Percentiles rank a stretch among this genome's conserved stretches.
Evolutionary conservation across 345 rosid species (phyloP).

Genomic region (Viola odorata): DNA sequence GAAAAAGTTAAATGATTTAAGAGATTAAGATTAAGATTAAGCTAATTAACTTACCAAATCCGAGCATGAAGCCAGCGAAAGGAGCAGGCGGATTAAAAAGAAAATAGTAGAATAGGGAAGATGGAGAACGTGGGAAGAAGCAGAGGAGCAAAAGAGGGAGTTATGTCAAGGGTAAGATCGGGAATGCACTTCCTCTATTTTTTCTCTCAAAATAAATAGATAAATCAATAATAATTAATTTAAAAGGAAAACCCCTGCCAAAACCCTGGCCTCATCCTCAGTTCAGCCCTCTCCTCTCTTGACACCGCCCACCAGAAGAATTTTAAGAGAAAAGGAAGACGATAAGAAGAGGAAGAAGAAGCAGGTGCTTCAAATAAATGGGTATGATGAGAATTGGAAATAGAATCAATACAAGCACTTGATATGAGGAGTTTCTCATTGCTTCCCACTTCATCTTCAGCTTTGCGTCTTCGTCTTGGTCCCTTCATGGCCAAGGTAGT

Average conservation of each 20-base stretch:
- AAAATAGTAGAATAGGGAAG: too few species aligned
- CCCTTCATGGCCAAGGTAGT: slow-evolving; percentile 49
- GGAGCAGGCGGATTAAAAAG: too few species aligned
- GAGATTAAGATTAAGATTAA: too few species aligned
- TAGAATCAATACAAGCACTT: not conserved
- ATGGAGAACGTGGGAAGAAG: too few species aligned
- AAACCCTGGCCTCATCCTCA: slow-evolving; percentile 3
- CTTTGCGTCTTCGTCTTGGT: slow-evolving; percentile 29
- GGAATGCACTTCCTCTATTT: too few species aligned
- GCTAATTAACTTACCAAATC: too few species aligned
- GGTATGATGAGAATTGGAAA: not conserved
- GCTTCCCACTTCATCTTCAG: slow-evolving; percentile 10
- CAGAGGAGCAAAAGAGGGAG: too few species aligned
- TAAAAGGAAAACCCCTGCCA: not conserved
- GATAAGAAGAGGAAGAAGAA: not conserved
- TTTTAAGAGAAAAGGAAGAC: not conserved
- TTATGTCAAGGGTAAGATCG: too few species aligned
- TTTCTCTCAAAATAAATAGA: too few species aligned
- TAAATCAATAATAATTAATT: not conserved
- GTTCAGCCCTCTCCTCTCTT: not conserved
- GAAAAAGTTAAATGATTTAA: too few species aligned
- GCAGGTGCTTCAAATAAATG: not conserved
- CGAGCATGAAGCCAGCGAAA: too few species aligned
- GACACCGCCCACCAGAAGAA: not conserved
- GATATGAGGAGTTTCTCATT: slow-evolving; percentile 18